Base-by-base conservation (phyloP, 129 eudicot species). In the Gnaphalium uliginosum region DNA sequence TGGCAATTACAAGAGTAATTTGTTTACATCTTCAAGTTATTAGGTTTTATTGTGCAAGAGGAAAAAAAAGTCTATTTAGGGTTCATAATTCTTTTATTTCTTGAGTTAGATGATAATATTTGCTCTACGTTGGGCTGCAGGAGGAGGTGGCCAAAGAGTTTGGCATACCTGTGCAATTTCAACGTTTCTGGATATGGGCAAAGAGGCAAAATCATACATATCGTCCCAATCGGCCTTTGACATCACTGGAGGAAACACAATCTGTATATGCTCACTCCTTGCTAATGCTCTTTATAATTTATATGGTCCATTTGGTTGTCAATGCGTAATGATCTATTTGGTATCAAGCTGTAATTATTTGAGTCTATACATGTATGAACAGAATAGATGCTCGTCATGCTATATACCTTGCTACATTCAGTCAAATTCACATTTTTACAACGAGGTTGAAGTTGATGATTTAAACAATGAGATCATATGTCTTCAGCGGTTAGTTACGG, bases 141-240 rank as follows among this genome's bases (percentile, higher is more conserved):
- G 98, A 93, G 83, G 98, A 93, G 72, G 96, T 93, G 68, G 98
- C 98, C 63, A 93, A 87, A 90, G 98, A 88, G 79, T 80, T 90
- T 78, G 96, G 97, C 61, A 76, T 90, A 69, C 98, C 98, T 24
- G 97, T 93, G 71, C 89, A 86, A 71, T 90, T 72, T 68, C 98
- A 90, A 76, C 89, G 98, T 32, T 93, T 86, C 64, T 93, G 98
- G 98, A 61, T 88, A 29, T 93, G 98, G 98, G 98, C 98, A 63
- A 90, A 88, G 83, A 78, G 98, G 77, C 98, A 90, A 69, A 90
- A 93, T 79, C 98, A 90, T 43, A 93, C 98, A 1, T 93, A 85
- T 62, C 97, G 98, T 71, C 98, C 98, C 10, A 90, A 90, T 85
- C 91, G 98, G 22, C 98, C 98, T 72, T 85, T 90, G 89, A 86